These are phyloP conservation scores for Peronospora tabacina DNA, from an alignment of 352 stramenopile genomes.

Conservation along the genomic window DNA sequence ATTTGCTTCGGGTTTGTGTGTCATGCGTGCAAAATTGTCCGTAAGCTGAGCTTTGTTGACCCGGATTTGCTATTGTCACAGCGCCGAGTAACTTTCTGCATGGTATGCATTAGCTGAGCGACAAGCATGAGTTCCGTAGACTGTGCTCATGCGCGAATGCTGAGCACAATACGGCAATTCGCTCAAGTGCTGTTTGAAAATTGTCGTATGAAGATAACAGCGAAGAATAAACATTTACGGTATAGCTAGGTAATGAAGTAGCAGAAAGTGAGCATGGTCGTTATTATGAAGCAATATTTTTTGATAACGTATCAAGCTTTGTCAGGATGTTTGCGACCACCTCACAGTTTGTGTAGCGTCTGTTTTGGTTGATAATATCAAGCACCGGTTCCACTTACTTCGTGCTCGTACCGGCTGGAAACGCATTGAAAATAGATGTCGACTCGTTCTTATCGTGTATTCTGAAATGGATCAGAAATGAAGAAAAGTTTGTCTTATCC, in stretches of 20 bases:
- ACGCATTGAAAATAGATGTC: neutral
- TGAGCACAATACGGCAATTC: conserved; percentile 13
- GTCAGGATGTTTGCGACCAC: too few species aligned
- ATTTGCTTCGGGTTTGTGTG: conserved; percentile 27
- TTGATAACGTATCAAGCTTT: neutral
- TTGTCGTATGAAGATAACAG: conserved; percentile 15
- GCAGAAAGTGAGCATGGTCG: neutral
- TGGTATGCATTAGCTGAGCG: conserved; percentile 19
- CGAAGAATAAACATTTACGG: conserved; percentile 3
- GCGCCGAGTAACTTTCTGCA: conserved; percentile 29
- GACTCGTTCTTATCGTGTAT: conserved; percentile 3
- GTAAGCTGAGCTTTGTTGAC: conserved; percentile 31
- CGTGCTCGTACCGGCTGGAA: neutral
- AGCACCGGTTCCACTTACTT: neutral
- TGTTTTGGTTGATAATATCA: neutral
- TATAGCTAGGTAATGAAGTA: neutral
- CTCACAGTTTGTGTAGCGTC: too few species aligned
- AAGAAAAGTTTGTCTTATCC: conserved; percentile 4
- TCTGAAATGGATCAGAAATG: neutral
- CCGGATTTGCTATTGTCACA: conserved; percentile 23
- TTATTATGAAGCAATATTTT: neutral
- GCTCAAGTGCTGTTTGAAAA: conserved; percentile 9
- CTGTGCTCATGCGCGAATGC: conserved; percentile 19
- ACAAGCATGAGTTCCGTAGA: conserved; percentile 22
- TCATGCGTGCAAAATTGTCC: conserved; percentile 19